phyloP scores from a whole-genome alignment of 176 grass and related monocot species.

The Zoysia pacifica region DNA sequence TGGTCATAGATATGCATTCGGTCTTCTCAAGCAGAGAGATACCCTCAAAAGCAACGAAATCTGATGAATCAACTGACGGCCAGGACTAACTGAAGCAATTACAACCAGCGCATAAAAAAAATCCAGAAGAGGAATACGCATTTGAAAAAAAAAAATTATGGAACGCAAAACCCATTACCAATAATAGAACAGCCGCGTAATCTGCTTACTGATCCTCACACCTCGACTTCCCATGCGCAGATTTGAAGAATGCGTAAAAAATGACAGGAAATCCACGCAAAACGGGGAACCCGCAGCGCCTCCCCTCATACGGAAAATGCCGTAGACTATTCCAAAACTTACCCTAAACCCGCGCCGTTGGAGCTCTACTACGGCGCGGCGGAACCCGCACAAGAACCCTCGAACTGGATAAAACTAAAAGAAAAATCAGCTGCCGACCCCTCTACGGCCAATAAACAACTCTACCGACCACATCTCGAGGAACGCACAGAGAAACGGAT shows the following conservation, averaged over 20 bases:
- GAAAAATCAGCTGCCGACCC: background rate
- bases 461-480: background rate
- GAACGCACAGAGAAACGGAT: background rate
- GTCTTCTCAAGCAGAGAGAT: background rate
- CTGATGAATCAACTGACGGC: background rate
- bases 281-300: background rate
- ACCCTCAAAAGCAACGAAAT: constrained; percentile 18
- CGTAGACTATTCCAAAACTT: background rate
- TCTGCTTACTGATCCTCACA: background rate
- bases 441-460: background rate
- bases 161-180: background rate
- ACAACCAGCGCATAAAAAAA: background rate
- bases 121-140: background rate
- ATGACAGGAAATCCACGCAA: background rate
- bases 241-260: background rate
- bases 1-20: background rate
- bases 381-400: background rate
- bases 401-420: background rate
- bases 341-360: background rate
- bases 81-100: background rate
- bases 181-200: background rate
- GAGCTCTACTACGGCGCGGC: background rate
- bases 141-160: background rate
- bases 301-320: constrained; percentile 21
- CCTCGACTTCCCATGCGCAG: background rate